Conservation (phyloP, 495 filamentous ascomycete species). For the Hypoxylon subgilvum region DNA sequence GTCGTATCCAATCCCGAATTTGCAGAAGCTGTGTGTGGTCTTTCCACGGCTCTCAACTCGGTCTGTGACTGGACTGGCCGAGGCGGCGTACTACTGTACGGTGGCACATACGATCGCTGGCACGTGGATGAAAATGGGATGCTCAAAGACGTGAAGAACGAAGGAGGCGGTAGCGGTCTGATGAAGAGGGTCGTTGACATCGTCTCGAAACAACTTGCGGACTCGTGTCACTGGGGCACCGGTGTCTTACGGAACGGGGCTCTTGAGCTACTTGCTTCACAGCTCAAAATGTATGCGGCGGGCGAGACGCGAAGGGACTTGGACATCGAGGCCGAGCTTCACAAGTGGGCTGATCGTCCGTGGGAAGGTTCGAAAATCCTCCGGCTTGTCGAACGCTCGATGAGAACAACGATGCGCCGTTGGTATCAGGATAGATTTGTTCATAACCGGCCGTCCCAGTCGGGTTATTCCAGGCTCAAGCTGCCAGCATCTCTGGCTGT, state of each 20-base stretch:
- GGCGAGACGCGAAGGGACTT: constrained; percentile 35
- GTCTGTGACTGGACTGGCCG: constrained; percentile 95
- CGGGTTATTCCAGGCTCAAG: constrained; percentile 74
- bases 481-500: constrained; percentile 77
- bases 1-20: constrained; percentile 93
- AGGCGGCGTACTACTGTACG: constrained; percentile 77
- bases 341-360: constrained; percentile 73
- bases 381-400: constrained; percentile 85
- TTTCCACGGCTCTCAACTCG: constrained; percentile 95
- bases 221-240: constrained; percentile 86
- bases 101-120: constrained; percentile 84
- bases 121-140: constrained; percentile 89
- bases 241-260: constrained; percentile 67
- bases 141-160: constrained; percentile 73
- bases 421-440: constrained; percentile 90
- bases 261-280: constrained; percentile 51
- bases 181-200: constrained; percentile 96
- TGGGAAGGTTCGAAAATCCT: constrained; percentile 91
- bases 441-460: constrained; percentile 60
- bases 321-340: constrained; percentile 53
- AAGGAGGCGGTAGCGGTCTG: constrained; percentile 73
- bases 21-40: constrained; percentile 93
- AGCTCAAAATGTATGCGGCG: constrained; percentile 48
- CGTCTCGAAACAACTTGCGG: constrained; percentile 85
- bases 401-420: constrained; percentile 74